Percentiles rank a stretch among this genome's conserved stretches.
Evolutionary conservation across 2,329 filamentous ascomycete genomes (phyloP).

Genomic region (Trichoderma hamatum): DNA sequence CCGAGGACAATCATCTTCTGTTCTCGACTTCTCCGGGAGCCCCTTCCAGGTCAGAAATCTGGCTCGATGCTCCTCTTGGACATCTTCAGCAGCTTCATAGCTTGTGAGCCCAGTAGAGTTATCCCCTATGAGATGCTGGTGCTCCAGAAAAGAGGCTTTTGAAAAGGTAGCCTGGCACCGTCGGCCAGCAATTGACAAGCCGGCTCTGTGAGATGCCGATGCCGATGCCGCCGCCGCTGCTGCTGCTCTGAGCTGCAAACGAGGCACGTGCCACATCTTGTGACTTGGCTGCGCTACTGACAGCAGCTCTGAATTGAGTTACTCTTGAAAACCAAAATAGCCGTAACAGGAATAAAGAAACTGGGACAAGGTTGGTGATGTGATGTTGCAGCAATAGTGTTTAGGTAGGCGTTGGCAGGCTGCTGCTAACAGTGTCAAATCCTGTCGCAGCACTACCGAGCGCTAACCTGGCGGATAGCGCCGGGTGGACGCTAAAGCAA

Average conservation of each 20-base stretch:
- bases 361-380: not conserved
- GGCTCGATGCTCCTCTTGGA: constrained; percentile 42
- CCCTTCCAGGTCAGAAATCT: constrained; percentile 43
- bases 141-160: constrained; percentile 32
- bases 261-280: constrained; percentile 26
- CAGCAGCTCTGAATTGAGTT: not conserved
- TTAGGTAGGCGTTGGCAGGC: not conserved
- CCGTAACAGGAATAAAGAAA: not conserved
- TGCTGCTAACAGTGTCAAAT: not conserved
- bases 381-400: not conserved
- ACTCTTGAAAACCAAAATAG: not conserved
- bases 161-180: constrained; percentile 12
- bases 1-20: constrained; percentile 48
- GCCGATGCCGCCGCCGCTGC: not conserved
- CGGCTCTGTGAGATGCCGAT: not conserved
- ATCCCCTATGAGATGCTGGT: constrained; percentile 38
- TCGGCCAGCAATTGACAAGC: not conserved
- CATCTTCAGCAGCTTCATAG: constrained; percentile 39
- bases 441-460: not conserved
- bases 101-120: constrained; percentile 33
- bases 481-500: constrained; percentile 6
- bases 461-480: not conserved
- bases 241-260: not conserved
- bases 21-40: constrained; percentile 13
- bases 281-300: not conserved